Conservation (phyloP, 495 filamentous ascomycete species). For the Podospora didyma region DNA sequence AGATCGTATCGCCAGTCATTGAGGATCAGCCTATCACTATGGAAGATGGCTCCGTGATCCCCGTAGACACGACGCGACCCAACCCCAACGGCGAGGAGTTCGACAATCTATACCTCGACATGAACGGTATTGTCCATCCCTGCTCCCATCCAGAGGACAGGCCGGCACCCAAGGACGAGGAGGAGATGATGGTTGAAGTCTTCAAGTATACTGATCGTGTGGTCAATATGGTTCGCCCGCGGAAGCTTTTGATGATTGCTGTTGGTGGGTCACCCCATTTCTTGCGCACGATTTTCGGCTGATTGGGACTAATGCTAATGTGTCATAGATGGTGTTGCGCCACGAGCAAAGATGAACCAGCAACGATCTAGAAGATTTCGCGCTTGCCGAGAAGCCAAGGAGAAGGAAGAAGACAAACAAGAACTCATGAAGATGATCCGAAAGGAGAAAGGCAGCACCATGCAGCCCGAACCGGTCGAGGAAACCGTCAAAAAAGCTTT, state of each 20-base stretch:
- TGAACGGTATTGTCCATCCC: constrained; percentile 99
- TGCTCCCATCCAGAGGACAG: constrained; percentile 96
- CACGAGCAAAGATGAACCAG: constrained; percentile 96
- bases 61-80: constrained; percentile 73
- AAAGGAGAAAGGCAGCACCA: constrained; percentile 60
- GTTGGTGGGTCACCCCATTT: constrained; percentile 63
- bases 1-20: constrained; percentile 86
- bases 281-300: too few relatives aligned
- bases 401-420: constrained; percentile 88
- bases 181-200: constrained; percentile 98
- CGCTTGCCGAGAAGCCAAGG: constrained; percentile 87
- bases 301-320: constrained; percentile 26
- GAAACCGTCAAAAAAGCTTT: constrained; percentile 83
- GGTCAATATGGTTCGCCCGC: constrained; percentile 94
- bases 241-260: constrained; percentile 95
- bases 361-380: constrained; percentile 89
- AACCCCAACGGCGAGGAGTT: constrained; percentile 98
- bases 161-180: constrained; percentile 85
- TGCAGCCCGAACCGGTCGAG: constrained; percentile 58
- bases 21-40: constrained; percentile 78
- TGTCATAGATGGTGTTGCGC: constrained; percentile 78
- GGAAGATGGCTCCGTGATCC: constrained; percentile 71
- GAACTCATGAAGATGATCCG: constrained; percentile 78
- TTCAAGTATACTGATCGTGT: constrained; percentile 98
- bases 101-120: constrained; percentile 97